Evolutionary conservation across 1,284 basidiomycete genomes (phyloP).

Genomic region (Jaminaea rosea): DNA sequence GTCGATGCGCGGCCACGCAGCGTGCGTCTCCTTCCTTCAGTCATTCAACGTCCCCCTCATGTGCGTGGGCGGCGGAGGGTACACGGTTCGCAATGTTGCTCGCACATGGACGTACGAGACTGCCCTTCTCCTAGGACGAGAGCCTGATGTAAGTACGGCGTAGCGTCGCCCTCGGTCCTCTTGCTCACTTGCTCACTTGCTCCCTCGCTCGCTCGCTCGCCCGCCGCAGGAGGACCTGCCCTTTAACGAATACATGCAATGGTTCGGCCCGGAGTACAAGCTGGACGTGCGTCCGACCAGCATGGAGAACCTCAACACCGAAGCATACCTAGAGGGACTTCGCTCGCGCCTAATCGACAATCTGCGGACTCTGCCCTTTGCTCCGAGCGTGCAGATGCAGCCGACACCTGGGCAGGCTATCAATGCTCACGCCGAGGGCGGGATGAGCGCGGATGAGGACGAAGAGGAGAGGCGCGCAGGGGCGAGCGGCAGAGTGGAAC

Average conservation of each 20-base stretch:
- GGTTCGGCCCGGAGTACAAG: constrained; percentile 91
- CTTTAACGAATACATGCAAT: constrained; percentile 94
- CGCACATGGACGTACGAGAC: constrained; percentile 96
- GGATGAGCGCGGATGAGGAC: constrained; percentile 42
- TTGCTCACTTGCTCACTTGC: no score
- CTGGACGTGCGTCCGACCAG: constrained; percentile 84
- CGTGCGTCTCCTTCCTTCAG: constrained; percentile 78
- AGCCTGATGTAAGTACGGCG: no score
- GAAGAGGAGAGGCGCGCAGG: constrained; percentile 37
- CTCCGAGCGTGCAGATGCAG: constrained; percentile 80
- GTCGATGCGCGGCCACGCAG: constrained; percentile 79
- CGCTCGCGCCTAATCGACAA: constrained; percentile 68
- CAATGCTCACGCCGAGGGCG: constrained; percentile 56
- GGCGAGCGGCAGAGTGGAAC: no score
- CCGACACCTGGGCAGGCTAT: constrained; percentile 58
- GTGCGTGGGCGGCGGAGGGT: constrained; percentile 88
- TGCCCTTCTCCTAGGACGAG: constrained; percentile 78
- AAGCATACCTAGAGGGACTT: constrained; percentile 66
- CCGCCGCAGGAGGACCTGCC: constrained; percentile 71
- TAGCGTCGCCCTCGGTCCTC: no score
- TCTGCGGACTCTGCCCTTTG: constrained; percentile 65
- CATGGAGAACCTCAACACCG: constrained; percentile 85
- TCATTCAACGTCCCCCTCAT: constrained; percentile 79
- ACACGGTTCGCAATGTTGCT: constrained; percentile 85
- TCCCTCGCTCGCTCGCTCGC: no score